Evolutionary conservation across 352 stramenopile species (phyloP), one percentile per base, ranked within the genome.

Genomic region (Hyaloperonospora brassicae): DNA sequence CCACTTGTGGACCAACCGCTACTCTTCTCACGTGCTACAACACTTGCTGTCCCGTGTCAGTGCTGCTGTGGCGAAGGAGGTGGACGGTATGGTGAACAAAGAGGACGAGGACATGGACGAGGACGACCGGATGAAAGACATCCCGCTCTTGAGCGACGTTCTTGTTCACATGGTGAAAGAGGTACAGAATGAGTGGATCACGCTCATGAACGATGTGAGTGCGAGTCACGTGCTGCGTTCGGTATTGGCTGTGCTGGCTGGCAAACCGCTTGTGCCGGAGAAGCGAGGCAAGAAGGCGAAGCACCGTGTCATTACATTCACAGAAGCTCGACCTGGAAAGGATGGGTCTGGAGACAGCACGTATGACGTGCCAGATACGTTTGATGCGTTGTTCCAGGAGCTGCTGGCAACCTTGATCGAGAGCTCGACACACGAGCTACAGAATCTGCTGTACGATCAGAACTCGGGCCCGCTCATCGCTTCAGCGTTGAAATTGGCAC

Each of bases 21-120:
- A 92, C 70, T 92, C 82, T 49, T 92, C 82, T 10, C 82, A 92
- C 61, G 82, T 92, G 53, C 66, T 92, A 45, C 82, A 92, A 64
- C 64, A 88, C 44, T 5, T 92, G 14, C 66, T 92, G 23, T 83
- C 77, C 34, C 68, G 76, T n/a, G 62, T 66, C 13, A 85, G 74
- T 49, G 52, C 50, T 7, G 66, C 89, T 35, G 73, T 89, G 36
- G 60, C 64, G 5, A 72, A 72, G 25, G 64, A 72, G 30, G 49
- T 63, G 41, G 55, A 66, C 22, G 50, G 23, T 10, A 11, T 48
- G 22, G 58, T 70, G 27, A 66, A 87, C 30, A 53, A 64, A 1
- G 27, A 34, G 8, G 27, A 34, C 27, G 27, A 17, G 17, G 59
- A 87, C 6, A 65, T 81, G 5, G 66, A 88, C 2, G 72, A 85